Base-by-base conservation (phyloP, 2,329 filamentous ascomycete genomes). In the Monascus ruber region DNA sequence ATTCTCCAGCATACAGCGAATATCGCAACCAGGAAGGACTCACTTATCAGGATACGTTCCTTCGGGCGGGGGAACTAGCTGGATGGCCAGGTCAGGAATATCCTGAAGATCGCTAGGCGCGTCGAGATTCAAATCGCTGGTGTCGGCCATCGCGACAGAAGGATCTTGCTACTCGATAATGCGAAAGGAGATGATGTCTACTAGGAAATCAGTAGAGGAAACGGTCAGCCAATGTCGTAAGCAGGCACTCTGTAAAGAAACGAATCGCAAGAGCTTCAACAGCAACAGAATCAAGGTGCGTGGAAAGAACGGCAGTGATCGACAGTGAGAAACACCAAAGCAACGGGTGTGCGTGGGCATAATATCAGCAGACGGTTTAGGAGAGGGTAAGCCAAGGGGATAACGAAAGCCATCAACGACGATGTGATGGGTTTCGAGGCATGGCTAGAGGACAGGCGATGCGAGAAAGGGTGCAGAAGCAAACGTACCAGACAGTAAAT, bases 101-200 rank as follows among this genome's bases (percentile, higher is more conserved):
- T 66, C 63, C 45, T 65, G 61, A 43, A 66, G 60, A 46, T 66
- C 63, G 49, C 63, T 65, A 10, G 62, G 63, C 43, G 63, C 63
- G 48, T 66, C 63, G 40, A 66, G 51, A 49, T 64, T 66, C 44
- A 66, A 50, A 50, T 66, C 63, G 35, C 60, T 51, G 41, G 60
- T 52, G 49, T 64, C 61, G 35, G 63, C 58, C 63, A 66, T 66
- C 48, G 32, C 47, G 49, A 50, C 44, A 43, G 44, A 41, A 2
- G 32, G 32, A 11, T 11, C n/a, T 6, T 6, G 28, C 28, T 39
- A 3, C 17, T 17, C 17, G 17, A 17, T 17, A 17, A 17, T 17
- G 17, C 17, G 2, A 17, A 17, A 17, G 17, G 17, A 17, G 17
- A 17, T 17, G 3, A 17, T 17, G 17, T 17, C 31, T 42, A 33